Base-by-base conservation (phyloP, 192 early-diverging fungal genomes). In the Geosiphon pyriformis region DNA sequence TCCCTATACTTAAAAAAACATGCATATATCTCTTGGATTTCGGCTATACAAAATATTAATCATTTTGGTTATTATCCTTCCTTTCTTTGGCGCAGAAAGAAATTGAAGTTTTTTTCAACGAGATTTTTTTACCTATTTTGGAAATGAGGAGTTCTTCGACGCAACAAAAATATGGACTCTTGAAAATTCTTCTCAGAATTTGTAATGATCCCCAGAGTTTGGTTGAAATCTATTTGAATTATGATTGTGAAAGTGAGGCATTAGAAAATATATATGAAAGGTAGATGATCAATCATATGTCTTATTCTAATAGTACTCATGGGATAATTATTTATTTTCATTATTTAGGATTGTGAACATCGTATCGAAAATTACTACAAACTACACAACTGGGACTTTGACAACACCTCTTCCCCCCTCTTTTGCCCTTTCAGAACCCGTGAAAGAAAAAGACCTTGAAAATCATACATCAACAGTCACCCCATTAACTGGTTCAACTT, bases 191-290 rank as follows among this genome's bases (percentile, higher is more conserved):
- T 29, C 66, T 73, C 1, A 78, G 84, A 26, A 79, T 95, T 25
- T 78, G 92, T 53, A 70, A 76, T 25, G 88, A 92, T 48, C 90
- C 91, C 22, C 81, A 87, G 35, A 77, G 90, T 3, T 71, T 95
- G 3, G 92, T 97, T 2, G 94, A 97, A 70, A 83, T 97, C 27
- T 97, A 94, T 67, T 77, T 97, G 2, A 97, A 97, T 79, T 95
- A 95, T 62, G 94, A 97, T 76, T 97, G 94, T 71, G 85, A 91
- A 59, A 73, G 83, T 47, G 87, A 92, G 69, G 86, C 90, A 8
- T 72, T 85, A 32, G 85, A 92, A 72, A 97, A 94, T 61, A 87
- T 94, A 67, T 97, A 91, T 83, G 93, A 97, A 75, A 80, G 93
- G 27, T 75, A 49, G 20, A 52, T 52, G 15, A 42, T 42, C 4